Conservation (phyloP, 139 green algal genomes). For the Spirogloea muscicola region DNA sequence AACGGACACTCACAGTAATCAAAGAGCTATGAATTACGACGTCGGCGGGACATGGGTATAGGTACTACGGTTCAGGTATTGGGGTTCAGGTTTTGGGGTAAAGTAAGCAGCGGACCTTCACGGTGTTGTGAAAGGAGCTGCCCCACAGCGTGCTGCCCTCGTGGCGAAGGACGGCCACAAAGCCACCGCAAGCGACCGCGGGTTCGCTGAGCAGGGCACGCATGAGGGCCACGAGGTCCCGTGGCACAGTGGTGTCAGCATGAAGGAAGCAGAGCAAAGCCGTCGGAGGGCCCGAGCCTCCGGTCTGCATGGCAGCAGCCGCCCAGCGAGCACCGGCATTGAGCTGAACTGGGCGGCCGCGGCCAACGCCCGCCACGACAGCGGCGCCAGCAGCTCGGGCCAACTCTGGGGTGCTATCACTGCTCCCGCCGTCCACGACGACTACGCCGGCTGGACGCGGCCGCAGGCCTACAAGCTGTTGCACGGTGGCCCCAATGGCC, state of each 20-base stretch:
- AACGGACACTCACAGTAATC: too few species aligned
- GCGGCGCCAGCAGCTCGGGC: background rate
- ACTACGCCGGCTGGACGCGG: background rate
- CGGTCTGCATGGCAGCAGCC: background rate
- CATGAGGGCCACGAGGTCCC: background rate
- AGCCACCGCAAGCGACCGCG: background rate
- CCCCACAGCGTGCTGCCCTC: conserved; percentile 9
- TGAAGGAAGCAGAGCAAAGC: conserved; percentile 10
- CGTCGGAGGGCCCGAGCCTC: background rate
- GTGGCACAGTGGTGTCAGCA: conserved; percentile 9
- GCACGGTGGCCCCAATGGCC: background rate
- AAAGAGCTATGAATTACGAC: too few species aligned
- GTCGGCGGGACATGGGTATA: too few species aligned
- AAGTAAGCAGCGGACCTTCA: background rate
- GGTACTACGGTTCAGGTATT: too few species aligned
- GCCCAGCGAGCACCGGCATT: conserved; percentile 1
- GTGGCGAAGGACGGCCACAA: background rate
- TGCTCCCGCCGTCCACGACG: conserved; percentile 10
- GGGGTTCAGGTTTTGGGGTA: too few species aligned
- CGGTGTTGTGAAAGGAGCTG: conserved; percentile 8
- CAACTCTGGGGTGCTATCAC: background rate
- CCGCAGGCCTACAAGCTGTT: background rate
- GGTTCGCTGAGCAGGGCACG: background rate
- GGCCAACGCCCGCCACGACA: background rate
- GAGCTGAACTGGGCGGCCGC: background rate